phyloP scores from a whole-genome alignment of 2,329 filamentous ascomycete genomes.

The Neonectria hederae region DNA sequence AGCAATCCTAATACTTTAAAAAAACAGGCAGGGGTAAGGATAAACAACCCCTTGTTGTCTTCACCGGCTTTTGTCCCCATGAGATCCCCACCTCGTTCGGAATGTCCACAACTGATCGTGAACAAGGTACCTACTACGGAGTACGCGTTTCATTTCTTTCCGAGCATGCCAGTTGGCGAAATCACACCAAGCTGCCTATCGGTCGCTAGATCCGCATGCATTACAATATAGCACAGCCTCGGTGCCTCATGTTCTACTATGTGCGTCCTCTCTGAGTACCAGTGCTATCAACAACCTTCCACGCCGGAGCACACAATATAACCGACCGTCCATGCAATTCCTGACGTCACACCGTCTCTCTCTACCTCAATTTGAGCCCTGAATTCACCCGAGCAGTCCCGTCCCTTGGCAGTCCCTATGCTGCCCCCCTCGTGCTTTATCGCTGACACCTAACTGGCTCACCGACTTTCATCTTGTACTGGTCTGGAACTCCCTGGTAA shows the following conservation, averaged over 20 bases:
- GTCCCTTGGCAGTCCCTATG: conserved; percentile 5
- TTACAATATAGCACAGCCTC: too few species aligned
- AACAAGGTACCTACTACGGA: neutral
- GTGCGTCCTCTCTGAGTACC: neutral
- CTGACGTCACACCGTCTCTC: conserved; percentile 34
- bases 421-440: conserved; percentile 35
- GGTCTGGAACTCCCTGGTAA: conserved; percentile 8
- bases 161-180: too few species aligned
- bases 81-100: neutral
- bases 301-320: neutral
- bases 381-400: conserved; percentile 25
- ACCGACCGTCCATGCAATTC: neutral
- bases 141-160: neutral
- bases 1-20: too few species aligned
- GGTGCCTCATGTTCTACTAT: neutral
- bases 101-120: neutral
- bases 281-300: neutral
- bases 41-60: neutral
- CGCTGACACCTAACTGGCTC: conserved; percentile 35
- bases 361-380: conserved; percentile 1
- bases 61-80: neutral
- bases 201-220: neutral
- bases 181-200: neutral
- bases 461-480: conserved; percentile 14
- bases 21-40: neutral